Evolutionary conservation across 805 yeast genomes (phyloP).

Genomic region (Hagleromyces aurorensis): DNA sequence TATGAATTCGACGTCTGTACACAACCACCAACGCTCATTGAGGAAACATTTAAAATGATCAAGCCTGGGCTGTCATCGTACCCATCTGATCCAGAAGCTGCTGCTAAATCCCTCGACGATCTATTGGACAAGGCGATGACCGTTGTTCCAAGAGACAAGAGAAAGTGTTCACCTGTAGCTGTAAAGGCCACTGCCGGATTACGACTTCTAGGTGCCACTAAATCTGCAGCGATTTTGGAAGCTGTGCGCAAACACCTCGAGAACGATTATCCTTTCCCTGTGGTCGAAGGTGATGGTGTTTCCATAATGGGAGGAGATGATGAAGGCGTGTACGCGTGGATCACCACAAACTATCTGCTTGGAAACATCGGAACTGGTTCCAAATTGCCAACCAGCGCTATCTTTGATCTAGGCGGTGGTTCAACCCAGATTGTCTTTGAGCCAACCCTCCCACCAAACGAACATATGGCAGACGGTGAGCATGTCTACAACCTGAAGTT

Average conservation of each 20-base stretch:
- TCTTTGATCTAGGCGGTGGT: conserved; percentile 97
- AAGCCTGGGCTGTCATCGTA: conserved; percentile 88
- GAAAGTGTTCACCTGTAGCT: conserved; percentile 84
- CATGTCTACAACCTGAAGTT: conserved; percentile 74
- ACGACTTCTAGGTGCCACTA: conserved; percentile 71
- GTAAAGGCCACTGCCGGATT: conserved; percentile 98
- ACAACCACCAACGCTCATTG: conserved; percentile 71
- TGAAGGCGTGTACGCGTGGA: conserved; percentile 99
- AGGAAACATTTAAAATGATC: conserved; percentile 79
- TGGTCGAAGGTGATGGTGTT: conserved; percentile 79
- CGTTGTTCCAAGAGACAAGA: conserved; percentile 64
- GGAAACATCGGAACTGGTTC: conserved; percentile 82
- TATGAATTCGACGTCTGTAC: conserved; percentile 84
- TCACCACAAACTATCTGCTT: conserved; percentile 85
- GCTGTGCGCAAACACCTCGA: conserved; percentile 75
- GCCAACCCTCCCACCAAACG: conserved; percentile 62
- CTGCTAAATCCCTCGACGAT: conserved; percentile 85
- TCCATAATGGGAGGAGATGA: conserved; percentile 93
- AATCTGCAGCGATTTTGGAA: conserved; percentile 59
- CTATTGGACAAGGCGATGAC: conserved; percentile 68
- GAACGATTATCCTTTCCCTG: conserved; percentile 81
- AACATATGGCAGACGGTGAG: conserved; percentile 74
- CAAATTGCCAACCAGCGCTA: conserved; percentile 85
- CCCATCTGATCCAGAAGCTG: conserved; percentile 71
- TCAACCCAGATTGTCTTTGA: conserved; percentile 98